Evolutionary conservation across 2,329 filamentous ascomycete genomes (phyloP).

Genomic region (Neonectria magnoliae): DNA sequence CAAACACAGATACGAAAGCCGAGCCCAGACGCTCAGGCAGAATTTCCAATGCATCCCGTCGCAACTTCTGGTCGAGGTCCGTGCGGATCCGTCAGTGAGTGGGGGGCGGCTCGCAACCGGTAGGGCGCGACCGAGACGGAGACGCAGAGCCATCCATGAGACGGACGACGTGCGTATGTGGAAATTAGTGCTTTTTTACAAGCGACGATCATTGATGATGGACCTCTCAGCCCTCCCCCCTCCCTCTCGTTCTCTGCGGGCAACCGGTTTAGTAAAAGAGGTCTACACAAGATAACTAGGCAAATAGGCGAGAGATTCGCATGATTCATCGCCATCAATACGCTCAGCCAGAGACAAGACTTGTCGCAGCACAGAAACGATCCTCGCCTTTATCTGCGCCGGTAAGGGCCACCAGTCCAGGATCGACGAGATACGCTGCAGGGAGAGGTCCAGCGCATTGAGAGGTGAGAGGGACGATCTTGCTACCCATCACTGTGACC

Average conservation of each 20-base stretch:
- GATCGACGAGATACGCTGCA: neutral
- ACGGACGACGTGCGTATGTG: neutral
- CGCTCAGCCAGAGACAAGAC: neutral
- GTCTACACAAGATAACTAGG: neutral
- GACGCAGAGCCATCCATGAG: neutral
- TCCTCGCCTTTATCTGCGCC: neutral
- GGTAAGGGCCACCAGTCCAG: neutral
- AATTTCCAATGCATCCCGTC: neutral
- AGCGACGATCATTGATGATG: neutral
- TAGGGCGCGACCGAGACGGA: neutral
- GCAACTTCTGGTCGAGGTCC: neutral
- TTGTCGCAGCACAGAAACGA: neutral
- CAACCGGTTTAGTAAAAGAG: neutral
- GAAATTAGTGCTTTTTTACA: neutral
- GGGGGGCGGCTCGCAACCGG: neutral
- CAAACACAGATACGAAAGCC: neutral
- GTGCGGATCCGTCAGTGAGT: neutral
- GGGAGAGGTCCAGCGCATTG: neutral
- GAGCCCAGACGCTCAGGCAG: conserved; percentile 1
- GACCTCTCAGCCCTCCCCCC: neutral
- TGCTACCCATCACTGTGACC: neutral
- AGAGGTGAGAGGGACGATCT: neutral
- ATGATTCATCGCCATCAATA: neutral
- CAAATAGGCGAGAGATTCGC: neutral
- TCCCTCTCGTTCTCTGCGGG: neutral